These are phyloP conservation scores for Boletellus dicymbophilus DNA, from an alignment of 1,284 basidiomycete genomes.

Conservation along the genomic window DNA sequence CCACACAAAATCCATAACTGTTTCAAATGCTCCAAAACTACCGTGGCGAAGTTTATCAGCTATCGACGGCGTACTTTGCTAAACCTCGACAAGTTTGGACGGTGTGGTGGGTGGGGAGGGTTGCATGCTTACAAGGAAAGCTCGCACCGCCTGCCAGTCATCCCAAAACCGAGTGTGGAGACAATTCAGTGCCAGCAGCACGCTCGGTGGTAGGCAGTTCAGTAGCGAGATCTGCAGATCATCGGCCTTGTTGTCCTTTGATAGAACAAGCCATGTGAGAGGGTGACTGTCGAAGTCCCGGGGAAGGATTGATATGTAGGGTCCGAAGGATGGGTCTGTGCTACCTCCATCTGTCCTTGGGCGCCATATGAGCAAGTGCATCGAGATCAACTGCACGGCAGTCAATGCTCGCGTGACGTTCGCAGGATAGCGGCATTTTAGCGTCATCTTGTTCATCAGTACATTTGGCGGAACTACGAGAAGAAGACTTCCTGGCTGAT, in stretches of 20 bases:
- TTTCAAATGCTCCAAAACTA: slow-evolving; percentile 14
- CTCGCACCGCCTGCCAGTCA: slow-evolving; percentile 56
- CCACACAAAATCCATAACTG: slow-evolving; percentile 58
- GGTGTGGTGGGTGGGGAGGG: neutral
- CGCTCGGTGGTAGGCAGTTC: slow-evolving; percentile 50
- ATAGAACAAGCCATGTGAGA: slow-evolving; percentile 62
- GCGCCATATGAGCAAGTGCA: slow-evolving; percentile 62
- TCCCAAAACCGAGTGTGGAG: slow-evolving; percentile 54
- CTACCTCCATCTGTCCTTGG: slow-evolving; percentile 42
- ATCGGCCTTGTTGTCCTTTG: slow-evolving; percentile 10
- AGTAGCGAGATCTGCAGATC: slow-evolving; percentile 36
- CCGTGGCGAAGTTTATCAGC: neutral
- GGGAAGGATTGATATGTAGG: slow-evolving; percentile 78
- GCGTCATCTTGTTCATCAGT: slow-evolving; percentile 70
- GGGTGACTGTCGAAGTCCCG: slow-evolving; percentile 73
- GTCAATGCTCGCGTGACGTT: slow-evolving; percentile 40
- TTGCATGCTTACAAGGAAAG: slow-evolving; percentile 46
- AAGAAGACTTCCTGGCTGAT: slow-evolving; percentile 54
- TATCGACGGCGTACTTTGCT: slow-evolving; percentile 13
- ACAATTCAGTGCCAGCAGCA: slow-evolving; percentile 45
- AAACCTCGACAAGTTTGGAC: slow-evolving; percentile 1
- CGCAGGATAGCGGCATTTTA: slow-evolving; percentile 53
- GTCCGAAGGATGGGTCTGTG: slow-evolving; percentile 63
- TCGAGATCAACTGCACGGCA: slow-evolving; percentile 59
- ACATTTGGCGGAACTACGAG: slow-evolving; percentile 70